A percentile compares a stretch with the other conserved stretches of the same genome.
These are phyloP conservation scores for Reticulascus tulasneorum DNA, from an alignment of 2,329 filamentous ascomycete species.

Conservation along the genomic window DNA sequence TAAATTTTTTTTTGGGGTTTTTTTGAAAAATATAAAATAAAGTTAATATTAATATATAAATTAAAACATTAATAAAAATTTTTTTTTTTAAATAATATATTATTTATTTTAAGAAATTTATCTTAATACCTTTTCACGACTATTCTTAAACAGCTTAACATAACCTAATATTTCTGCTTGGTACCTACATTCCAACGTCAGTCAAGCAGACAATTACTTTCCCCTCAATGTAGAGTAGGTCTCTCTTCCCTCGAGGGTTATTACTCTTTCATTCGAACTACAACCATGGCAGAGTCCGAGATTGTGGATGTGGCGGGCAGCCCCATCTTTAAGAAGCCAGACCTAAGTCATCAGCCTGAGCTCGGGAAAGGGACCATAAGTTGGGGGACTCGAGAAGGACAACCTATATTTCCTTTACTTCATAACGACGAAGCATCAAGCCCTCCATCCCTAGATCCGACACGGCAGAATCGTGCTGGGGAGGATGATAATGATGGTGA, in stretches of 20 bases:
- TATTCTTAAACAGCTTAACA: not conserved
- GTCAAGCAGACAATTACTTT: not conserved
- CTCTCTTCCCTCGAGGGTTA: no score
- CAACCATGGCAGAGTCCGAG: no score
- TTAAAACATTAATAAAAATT: no score
- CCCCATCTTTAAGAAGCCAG: not conserved
- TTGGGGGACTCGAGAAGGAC: not conserved
- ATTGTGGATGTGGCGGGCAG: no score
- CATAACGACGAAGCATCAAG: conserved; percentile 30
- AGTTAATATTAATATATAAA: no score
- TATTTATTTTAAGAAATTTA: not conserved
- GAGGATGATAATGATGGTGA: conserved; percentile 58
- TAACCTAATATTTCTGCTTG: not conserved
- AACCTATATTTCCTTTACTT: conserved; percentile 29
- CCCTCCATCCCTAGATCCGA: conserved; percentile 19
- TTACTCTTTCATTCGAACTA: no score
- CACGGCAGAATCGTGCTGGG: conserved; percentile 11
- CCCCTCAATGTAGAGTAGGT: no score
- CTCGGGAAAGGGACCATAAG: not conserved
- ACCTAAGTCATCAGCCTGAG: not conserved
- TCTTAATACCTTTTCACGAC: not conserved
- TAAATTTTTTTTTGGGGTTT: no score
- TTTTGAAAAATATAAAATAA: no score
- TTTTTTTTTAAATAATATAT: not conserved
- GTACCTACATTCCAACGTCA: not conserved